Evolutionary conservation across 441 rosid species (phyloP).

Genomic region (Isatis lusitanica): DNA sequence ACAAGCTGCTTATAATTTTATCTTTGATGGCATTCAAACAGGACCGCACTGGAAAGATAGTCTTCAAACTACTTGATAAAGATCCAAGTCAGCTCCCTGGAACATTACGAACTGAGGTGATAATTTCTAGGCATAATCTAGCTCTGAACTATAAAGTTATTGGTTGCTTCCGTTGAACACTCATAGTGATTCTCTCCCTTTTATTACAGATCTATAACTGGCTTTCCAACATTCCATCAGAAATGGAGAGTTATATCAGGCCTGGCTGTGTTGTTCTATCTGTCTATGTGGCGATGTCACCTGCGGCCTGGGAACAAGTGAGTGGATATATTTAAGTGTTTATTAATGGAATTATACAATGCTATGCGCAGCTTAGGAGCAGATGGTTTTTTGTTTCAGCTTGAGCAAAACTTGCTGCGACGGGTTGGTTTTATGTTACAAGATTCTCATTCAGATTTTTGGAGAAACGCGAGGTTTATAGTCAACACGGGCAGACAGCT

Average conservation of each 20-base stretch:
- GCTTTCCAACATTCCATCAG: slow-evolving; percentile 89
- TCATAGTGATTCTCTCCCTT: slow-evolving; percentile 11
- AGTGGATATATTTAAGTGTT: slow-evolving; percentile 37
- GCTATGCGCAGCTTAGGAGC: slow-evolving; percentile 37
- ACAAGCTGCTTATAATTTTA: not conserved
- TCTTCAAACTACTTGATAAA: slow-evolving; percentile 78
- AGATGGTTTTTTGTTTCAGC: slow-evolving; percentile 44
- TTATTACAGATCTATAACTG: slow-evolving; percentile 71
- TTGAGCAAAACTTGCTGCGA: slow-evolving; percentile 62
- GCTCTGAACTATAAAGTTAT: slow-evolving; percentile 3
- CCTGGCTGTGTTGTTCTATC: slow-evolving; percentile 91
- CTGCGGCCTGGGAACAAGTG: slow-evolving; percentile 73
- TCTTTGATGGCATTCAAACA: slow-evolving; percentile 34
- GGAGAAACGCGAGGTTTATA: slow-evolving; percentile 76
- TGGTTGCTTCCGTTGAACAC: not conserved
- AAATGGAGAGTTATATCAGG: slow-evolving; percentile 96
- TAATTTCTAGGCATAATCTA: slow-evolving; percentile 16
- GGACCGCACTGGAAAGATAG: slow-evolving; percentile 84
- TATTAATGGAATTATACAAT: slow-evolving; percentile 18
- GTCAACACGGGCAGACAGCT: slow-evolving; percentile 62
- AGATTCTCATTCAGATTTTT: slow-evolving; percentile 59
- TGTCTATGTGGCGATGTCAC: slow-evolving; percentile 71
- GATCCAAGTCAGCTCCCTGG: slow-evolving; percentile 91
- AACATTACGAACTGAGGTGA: slow-evolving; percentile 69
- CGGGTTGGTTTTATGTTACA: slow-evolving; percentile 56